Evolutionary conservation across 345 rosid species (phyloP).

Genomic region (Eucalyptus marginata): DNA sequence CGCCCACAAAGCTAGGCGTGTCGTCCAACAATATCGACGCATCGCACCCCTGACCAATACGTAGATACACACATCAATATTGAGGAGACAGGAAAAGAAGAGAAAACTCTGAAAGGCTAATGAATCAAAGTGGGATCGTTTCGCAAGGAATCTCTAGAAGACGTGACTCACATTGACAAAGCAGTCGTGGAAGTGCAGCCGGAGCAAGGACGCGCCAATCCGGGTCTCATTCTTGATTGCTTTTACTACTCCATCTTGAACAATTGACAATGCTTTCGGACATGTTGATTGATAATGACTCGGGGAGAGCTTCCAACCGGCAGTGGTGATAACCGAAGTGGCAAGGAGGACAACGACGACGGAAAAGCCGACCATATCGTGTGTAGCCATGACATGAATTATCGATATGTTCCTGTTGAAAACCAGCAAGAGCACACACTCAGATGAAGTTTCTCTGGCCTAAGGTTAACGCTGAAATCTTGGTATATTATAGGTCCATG

Average conservation of each 20-base stretch:
- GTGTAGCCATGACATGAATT: not conserved
- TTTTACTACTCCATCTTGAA: constrained; percentile 36
- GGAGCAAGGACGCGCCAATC: constrained; percentile 71
- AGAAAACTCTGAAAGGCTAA: not conserved
- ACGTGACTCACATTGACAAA: constrained; percentile 51
- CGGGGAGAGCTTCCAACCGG: constrained; percentile 25
- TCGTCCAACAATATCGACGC: constrained; percentile 71
- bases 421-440: not conserved
- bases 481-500: not conserved
- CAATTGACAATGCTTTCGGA: constrained; percentile 54
- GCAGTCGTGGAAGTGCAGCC: constrained; percentile 86
- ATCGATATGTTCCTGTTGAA: not conserved
- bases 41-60: constrained; percentile 57
- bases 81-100: not conserved
- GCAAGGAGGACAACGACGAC: not conserved
- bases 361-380: not conserved
- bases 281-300: constrained; percentile 55
- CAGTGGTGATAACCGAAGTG: not conserved
- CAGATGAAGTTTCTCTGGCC: not conserved
- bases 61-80: not conserved
- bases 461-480: not conserved
- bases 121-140: not conserved
- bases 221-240: constrained; percentile 51
- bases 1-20: constrained; percentile 52
- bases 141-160: not conserved